Conservation (phyloP, 2,329 filamentous ascomycete species). For the Claviceps digitariae region DNA sequence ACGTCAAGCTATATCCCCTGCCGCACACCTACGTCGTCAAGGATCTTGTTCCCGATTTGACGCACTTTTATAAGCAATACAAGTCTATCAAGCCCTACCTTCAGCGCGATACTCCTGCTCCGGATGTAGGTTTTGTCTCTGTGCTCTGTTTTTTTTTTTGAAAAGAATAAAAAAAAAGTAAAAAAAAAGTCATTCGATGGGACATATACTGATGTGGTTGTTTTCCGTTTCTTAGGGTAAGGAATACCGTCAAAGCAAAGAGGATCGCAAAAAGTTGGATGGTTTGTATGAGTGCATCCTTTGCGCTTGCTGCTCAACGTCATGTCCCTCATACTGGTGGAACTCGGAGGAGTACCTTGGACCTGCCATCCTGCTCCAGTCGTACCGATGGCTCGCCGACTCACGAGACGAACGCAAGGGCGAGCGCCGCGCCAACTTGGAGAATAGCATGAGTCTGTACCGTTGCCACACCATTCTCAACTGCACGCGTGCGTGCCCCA, state of each 20-base stretch:
- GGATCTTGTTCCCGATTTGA: conserved; percentile 94
- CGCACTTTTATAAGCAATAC: conserved; percentile 99
- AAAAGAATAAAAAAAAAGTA: too few species aligned
- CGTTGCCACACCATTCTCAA: conserved; percentile 99
- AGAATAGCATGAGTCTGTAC: conserved; percentile 99
- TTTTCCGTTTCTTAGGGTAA: conserved; percentile 50
- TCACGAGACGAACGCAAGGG: conserved; percentile 82
- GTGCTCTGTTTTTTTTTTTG: too few species aligned
- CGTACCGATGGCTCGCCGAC: conserved; percentile 94
- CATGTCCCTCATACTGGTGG: conserved; percentile 99
- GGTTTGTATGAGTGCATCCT: conserved; percentile 99
- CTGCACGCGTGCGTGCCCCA: conserved; percentile 94
- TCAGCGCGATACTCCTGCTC: conserved; percentile 72
- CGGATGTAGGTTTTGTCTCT: conserved; percentile 50
- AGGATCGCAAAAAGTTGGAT: conserved; percentile 90
- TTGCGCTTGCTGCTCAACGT: conserved; percentile 97
- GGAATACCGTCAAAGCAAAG: conserved; percentile 83
- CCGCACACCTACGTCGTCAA: conserved; percentile 99
- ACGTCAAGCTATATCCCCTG: conserved; percentile 92
- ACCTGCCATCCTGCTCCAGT: conserved; percentile 90
- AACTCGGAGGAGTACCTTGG: conserved; percentile 98
- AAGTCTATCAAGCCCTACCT: conserved; percentile 99
- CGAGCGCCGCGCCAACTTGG: conserved; percentile 78
- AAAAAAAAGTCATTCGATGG: too few species aligned
- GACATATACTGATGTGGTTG: neutral